Evolutionary conservation across 192 early-diverging fungal genomes (phyloP).

Genomic region (Backusella morwellensis): DNA sequence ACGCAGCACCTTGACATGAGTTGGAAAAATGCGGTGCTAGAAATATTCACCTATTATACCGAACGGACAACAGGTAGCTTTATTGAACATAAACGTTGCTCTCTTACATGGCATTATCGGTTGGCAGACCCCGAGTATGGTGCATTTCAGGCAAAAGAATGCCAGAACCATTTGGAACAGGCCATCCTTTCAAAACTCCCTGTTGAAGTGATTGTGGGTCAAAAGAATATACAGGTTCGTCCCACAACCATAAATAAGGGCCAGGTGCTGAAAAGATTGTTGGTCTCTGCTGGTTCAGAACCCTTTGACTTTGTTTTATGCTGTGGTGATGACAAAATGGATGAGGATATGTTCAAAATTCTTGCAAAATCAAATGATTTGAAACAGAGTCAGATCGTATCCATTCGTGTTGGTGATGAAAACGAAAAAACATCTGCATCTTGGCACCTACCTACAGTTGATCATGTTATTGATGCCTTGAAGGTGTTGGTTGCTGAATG

Average conservation of each 20-base stretch:
- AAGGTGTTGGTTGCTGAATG: background rate
- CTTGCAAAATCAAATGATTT: slow-evolving; percentile 11
- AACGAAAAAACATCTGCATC: slow-evolving; percentile 85
- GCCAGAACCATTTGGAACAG: slow-evolving; percentile 92
- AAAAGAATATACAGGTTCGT: slow-evolving; percentile 96
- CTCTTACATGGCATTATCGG: slow-evolving; percentile 98
- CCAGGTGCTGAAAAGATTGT: slow-evolving; percentile 89
- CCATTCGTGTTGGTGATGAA: slow-evolving; percentile 76
- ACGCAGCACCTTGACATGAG: slow-evolving; percentile 74
- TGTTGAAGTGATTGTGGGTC: slow-evolving; percentile 93
- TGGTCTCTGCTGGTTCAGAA: slow-evolving; percentile 57
- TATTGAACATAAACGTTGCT: slow-evolving; percentile 88
- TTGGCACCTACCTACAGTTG: slow-evolving; percentile 69
- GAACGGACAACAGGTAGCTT: slow-evolving; percentile 94
- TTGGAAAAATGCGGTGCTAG: slow-evolving; percentile 95
- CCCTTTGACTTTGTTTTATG: slow-evolving; percentile 89
- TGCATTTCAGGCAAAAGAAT: slow-evolving; percentile 95
- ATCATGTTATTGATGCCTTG: background rate
- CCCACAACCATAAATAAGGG: slow-evolving; percentile 95
- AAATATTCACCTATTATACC: slow-evolving; percentile 94
- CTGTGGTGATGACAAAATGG: slow-evolving; percentile 96
- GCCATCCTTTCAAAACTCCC: slow-evolving; percentile 88
- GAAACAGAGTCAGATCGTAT: slow-evolving; percentile 43
- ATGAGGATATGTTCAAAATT: slow-evolving; percentile 92
- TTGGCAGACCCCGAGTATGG: slow-evolving; percentile 94